Evolutionary conservation across 257 asterid species (phyloP), one percentile per base, ranked within the genome.

Genomic region (Ilex aquifolium): DNA sequence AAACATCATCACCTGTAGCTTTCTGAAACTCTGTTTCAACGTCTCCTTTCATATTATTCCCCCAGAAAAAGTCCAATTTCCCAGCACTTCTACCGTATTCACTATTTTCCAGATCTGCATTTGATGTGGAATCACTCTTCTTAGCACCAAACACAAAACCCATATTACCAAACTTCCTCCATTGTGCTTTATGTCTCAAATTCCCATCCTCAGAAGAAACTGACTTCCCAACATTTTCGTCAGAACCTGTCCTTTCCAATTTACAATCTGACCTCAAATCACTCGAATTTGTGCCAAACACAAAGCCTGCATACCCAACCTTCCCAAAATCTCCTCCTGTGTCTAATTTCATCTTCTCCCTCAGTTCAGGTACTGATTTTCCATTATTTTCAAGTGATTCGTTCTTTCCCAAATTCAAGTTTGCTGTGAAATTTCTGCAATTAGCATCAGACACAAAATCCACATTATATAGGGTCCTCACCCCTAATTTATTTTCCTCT

Each of bases 131-230:
- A 58, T 64, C 63, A 57, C 51, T 55, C 16, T 58, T 49, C 55
- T 36, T 65, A 32, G 77, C 73, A 69, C 77, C 72, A 78, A 79
- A 76, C 59, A 62, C 73, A 69, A 73, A 77, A 46, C 68, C 69
- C 40, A 60, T 50, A 59, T 56, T 51, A 71, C 64, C 65, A 57
- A 56, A 36, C 42, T 36, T 36, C 42, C 5, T 36, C 8, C 7
- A 36, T 36, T 36, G 42, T 36, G 42, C 42, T 36, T 36, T 36
- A 36, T 36, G 42, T 4, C 42, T 36, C 42, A 8, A 4, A 36
- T 4, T 36, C 42, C 42, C 42, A 36, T 4, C 8, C 5, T 36
- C 42, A 36, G 8, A 36, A 36, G 42, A 36, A 36, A 4, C 42
- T 36, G 42, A 36, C 42, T 36, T 36, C 42, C 7, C 42, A 36